Conservation (phyloP, 345 rosid genomes). For the Rubroshorea leprosula region DNA sequence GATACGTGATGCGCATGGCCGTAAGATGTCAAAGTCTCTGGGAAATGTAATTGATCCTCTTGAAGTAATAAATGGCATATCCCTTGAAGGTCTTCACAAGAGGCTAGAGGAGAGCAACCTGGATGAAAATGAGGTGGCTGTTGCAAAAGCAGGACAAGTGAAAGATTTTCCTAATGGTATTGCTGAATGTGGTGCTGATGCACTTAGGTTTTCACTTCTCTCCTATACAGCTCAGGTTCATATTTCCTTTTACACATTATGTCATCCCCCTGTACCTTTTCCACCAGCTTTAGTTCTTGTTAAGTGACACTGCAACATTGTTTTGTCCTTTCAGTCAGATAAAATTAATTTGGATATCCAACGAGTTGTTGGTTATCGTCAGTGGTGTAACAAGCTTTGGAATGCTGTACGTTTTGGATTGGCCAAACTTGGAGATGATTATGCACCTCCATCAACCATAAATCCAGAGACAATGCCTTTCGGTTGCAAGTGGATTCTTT, state of each 20-base stretch:
- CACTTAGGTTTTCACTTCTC: constrained; percentile 94
- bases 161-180: constrained; percentile 89
- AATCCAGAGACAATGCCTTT: constrained; percentile 53
- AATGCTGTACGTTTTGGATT: constrained; percentile 94
- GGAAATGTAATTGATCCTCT: constrained; percentile 96
- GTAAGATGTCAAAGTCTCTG: constrained; percentile 90
- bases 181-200: constrained; percentile 95
- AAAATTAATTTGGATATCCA: constrained; percentile 92
- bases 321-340: constrained; percentile 58
- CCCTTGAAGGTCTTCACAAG: constrained; percentile 77
- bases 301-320: neutral
- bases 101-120: constrained; percentile 80
- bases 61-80: constrained; percentile 80
- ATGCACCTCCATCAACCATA: constrained; percentile 43
- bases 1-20: constrained; percentile 97
- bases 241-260: constrained; percentile 9
- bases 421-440: constrained; percentile 77
- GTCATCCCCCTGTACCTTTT: neutral
- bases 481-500: constrained; percentile 88
- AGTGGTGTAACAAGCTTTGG: constrained; percentile 99
- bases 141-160: constrained; percentile 78
- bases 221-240: constrained; percentile 92
- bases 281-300: neutral
- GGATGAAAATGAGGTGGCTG: constrained; percentile 58
- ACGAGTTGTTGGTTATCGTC: constrained; percentile 96